phyloP scores from a whole-genome alignment of 2,329 filamentous ascomycete genomes.

The Graphilbum sp. region DNA sequence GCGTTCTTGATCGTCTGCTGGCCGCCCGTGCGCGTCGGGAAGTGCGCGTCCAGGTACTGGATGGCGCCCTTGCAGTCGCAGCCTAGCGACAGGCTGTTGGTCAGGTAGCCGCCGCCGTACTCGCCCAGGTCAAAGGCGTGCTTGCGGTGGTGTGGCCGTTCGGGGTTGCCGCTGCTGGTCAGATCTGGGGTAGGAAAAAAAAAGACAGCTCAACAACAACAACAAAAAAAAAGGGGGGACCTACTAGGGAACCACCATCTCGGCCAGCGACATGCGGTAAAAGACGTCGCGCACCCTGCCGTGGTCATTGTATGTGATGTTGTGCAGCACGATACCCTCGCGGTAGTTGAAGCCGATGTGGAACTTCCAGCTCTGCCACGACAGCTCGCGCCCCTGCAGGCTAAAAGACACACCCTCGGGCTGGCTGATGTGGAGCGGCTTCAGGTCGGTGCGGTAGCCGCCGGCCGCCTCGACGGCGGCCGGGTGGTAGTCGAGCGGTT shows the following conservation, averaged over 20 bases:
- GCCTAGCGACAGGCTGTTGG: constrained; percentile 58
- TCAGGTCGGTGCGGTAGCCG: constrained; percentile 64
- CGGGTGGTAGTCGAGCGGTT: constrained; percentile 66
- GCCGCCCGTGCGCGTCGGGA: constrained; percentile 63
- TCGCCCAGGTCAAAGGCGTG: constrained; percentile 71
- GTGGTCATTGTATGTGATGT: constrained; percentile 81
- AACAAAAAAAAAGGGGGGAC: not conserved
- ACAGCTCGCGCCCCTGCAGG: constrained; percentile 50
- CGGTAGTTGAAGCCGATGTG: constrained; percentile 92
- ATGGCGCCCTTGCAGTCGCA: constrained; percentile 85
- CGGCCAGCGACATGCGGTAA: constrained; percentile 74
- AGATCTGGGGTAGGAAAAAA: too few relatives aligned
- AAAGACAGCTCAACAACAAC: not conserved
- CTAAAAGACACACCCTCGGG: constrained; percentile 75
- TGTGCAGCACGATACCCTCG: constrained; percentile 78
- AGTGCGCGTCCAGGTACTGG: constrained; percentile 78
- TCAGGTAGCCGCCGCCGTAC: constrained; percentile 63
- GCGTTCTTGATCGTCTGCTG: constrained; percentile 78
- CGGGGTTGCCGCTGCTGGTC: constrained; percentile 43
- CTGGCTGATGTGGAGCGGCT: constrained; percentile 61
- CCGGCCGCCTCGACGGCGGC: constrained; percentile 54
- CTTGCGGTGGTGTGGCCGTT: constrained; percentile 65
- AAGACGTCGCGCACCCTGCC: constrained; percentile 63
- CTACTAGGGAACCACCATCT: constrained; percentile 80
- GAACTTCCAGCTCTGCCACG: constrained; percentile 89